Percentiles rank a stretch among this genome's conserved stretches.
These are phyloP conservation scores for Jacaranda mimosifolia DNA, from an alignment of 257 asterid species.

Conservation along the genomic window DNA sequence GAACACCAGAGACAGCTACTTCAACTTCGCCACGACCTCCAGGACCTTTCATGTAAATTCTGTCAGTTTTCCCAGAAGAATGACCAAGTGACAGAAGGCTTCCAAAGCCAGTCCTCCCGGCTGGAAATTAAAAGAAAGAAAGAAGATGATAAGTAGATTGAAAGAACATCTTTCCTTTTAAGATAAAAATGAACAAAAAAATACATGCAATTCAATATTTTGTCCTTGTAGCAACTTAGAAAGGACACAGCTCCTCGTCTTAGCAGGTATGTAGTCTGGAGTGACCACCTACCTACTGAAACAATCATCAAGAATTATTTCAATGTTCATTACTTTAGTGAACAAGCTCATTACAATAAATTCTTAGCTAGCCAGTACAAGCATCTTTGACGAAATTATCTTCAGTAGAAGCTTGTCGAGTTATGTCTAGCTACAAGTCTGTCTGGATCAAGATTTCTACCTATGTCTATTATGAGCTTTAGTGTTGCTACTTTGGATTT, in stretches of 20 bases:
- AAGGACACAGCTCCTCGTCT: background rate
- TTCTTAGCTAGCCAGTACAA: constrained; percentile 4
- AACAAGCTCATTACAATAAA: too few species aligned
- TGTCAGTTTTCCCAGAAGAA: constrained; percentile 87
- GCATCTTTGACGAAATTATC: background rate
- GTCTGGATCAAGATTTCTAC: too few species aligned
- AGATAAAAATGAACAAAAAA: constrained; percentile 5
- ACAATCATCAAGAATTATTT: background rate
- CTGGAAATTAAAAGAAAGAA: constrained; percentile 46
- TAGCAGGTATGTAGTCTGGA: background rate
- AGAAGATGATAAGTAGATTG: constrained; percentile 17
- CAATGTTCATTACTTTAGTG: background rate
- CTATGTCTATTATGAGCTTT: too few species aligned
- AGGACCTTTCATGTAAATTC: constrained; percentile 97
- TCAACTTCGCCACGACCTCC: constrained; percentile 99
- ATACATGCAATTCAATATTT: background rate
- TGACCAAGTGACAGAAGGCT: constrained; percentile 93
- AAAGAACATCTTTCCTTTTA: background rate
- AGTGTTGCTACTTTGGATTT: too few species aligned
- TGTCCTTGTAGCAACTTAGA: background rate
- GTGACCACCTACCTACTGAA: background rate
- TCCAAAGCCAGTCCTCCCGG: constrained; percentile 94
- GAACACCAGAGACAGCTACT: constrained; percentile 97
- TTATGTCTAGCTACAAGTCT: too few species aligned
- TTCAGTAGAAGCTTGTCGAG: too few species aligned